A percentile compares a stretch with the other conserved stretches of the same genome.
Conservation (phyloP, 371 early-diverging fungal genomes). For the Zopfochytrium polystomum region DNA sequence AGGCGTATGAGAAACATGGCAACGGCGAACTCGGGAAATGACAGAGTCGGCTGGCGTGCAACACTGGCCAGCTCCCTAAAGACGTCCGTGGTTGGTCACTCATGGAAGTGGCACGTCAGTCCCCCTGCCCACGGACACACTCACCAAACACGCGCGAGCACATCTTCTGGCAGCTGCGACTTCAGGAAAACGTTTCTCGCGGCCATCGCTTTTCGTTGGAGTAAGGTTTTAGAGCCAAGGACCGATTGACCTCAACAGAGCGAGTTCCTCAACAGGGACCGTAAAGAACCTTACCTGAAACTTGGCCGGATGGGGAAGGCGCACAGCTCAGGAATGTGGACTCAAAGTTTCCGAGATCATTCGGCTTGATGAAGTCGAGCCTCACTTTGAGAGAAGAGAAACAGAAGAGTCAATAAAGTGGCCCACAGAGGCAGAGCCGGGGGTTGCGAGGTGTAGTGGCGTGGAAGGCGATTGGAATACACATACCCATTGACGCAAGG, state of each 20-base stretch:
- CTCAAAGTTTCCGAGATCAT: constrained; percentile 18
- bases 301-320: constrained; percentile 16
- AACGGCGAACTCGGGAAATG: constrained; percentile 56
- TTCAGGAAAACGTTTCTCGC: constrained; percentile 39
- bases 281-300: constrained; percentile 7
- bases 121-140: neutral
- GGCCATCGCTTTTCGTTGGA: constrained; percentile 21
- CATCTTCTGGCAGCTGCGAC: constrained; percentile 35
- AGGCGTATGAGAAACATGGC: constrained; percentile 57
- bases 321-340: constrained; percentile 9
- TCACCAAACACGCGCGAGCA: constrained; percentile 50
- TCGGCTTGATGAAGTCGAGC: constrained; percentile 22
- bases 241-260: too few species aligned
- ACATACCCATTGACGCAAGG: constrained; percentile 1
- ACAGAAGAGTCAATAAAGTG: neutral
- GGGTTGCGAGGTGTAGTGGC: neutral
- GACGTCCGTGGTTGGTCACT: neutral
- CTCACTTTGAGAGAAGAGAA: neutral
- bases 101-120: neutral
- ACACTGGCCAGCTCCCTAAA: constrained; percentile 38
- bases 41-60: constrained; percentile 36
- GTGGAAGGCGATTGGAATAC: too few species aligned
- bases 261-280: neutral
- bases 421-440: neutral
- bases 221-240: too few species aligned